Conservation (phyloP, 345 rosid genomes). For the Salix brachista region DNA sequence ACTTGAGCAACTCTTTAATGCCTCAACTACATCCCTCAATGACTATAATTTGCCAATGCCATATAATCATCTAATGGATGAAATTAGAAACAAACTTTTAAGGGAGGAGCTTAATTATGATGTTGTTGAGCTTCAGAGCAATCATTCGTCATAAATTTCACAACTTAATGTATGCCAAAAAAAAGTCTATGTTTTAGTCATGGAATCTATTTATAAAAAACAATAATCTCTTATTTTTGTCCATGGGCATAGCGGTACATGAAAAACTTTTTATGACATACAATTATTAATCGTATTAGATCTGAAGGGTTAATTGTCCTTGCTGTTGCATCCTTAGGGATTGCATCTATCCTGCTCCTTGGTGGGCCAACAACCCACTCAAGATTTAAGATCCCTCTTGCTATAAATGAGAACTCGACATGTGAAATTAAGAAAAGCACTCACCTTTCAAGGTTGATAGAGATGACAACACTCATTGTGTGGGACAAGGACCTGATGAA, state of each 20-base stretch:
- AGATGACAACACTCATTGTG: not conserved
- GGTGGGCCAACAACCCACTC: conserved; percentile 6
- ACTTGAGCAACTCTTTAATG: not conserved
- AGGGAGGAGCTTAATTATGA: not conserved
- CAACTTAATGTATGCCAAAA: not conserved
- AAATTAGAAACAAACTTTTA: not conserved
- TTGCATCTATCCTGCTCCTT: not conserved
- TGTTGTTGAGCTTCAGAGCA: not conserved
- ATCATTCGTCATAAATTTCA: not conserved
- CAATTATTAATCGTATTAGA: not conserved
- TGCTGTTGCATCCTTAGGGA: not conserved
- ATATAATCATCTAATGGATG: not conserved
- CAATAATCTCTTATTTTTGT: not conserved
- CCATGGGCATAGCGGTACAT: not conserved
- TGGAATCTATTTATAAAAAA: not conserved
- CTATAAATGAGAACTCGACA: not conserved
- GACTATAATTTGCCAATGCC: not conserved
- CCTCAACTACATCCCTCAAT: not conserved
- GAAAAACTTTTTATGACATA: conserved; percentile 4
- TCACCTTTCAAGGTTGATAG: not conserved
- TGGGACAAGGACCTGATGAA: not conserved
- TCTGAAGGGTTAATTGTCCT: not conserved
- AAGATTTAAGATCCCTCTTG: not conserved
- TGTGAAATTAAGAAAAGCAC: not conserved
- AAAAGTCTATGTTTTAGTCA: not conserved